These are phyloP conservation scores for Butyriboletus loyo DNA, from an alignment of 768 basidiomycete genomes.

Conservation along the genomic window DNA sequence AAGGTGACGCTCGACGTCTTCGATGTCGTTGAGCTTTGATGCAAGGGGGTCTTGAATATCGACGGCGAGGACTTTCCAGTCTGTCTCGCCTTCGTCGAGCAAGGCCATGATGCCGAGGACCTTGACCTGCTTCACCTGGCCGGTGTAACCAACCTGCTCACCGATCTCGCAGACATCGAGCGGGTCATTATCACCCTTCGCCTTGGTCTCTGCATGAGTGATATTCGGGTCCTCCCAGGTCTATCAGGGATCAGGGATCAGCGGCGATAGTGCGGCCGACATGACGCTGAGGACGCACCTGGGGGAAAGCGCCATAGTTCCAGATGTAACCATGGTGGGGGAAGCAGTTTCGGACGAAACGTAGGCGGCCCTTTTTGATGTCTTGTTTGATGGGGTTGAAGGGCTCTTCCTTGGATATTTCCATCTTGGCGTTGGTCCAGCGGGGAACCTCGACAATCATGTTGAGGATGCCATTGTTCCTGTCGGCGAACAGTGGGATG, in stretches of 20 bases:
- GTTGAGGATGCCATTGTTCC: slow-evolving; percentile 93
- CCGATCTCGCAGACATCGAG: slow-evolving; percentile 99
- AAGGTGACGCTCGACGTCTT: slow-evolving; percentile 97
- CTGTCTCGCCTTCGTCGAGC: slow-evolving; percentile 98
- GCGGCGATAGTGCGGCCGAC: not conserved
- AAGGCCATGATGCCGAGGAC: slow-evolving; percentile 99
- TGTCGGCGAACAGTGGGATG: slow-evolving; percentile 97
- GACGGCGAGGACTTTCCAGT: slow-evolving; percentile 99
- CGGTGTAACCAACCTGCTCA: slow-evolving; percentile 94
- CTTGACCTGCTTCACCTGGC: slow-evolving; percentile 99
- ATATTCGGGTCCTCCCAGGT: slow-evolving; percentile 96
- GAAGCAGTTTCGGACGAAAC: slow-evolving; percentile 99
- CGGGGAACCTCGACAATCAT: slow-evolving; percentile 98
- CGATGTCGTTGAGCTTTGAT: slow-evolving; percentile 95
- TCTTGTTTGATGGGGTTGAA: slow-evolving; percentile 99
- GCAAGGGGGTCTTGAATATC: slow-evolving; percentile 96
- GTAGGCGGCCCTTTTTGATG: slow-evolving; percentile 92
- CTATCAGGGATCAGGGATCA: slow-evolving; percentile 37
- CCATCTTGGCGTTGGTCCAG: slow-evolving; percentile 99
- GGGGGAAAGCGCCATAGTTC: slow-evolving; percentile 99
- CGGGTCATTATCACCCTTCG: slow-evolving; percentile 98
- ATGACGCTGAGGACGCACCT: slow-evolving; percentile 47
- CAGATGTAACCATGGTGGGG: slow-evolving; percentile 99
- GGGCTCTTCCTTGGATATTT: slow-evolving; percentile 96
- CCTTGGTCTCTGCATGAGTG: slow-evolving; percentile 94